Evolutionary conservation across 2,329 filamentous ascomycete genomes (phyloP).

Genomic region (Coniochaeta sp.): DNA sequence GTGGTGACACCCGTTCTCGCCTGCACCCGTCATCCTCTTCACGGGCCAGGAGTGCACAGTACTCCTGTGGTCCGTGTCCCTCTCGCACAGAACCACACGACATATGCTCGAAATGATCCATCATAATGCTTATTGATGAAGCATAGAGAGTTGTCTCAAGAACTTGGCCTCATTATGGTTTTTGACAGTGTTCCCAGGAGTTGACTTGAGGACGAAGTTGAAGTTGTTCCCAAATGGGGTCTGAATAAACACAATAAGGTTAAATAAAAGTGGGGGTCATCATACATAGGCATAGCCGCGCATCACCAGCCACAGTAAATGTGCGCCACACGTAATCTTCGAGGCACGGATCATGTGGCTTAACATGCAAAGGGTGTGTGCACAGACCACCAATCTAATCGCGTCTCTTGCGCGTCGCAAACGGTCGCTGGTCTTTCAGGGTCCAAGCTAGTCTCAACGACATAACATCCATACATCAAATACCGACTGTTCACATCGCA

Average conservation of each 20-base stretch:
- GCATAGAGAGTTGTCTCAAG: neutral
- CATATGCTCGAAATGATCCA: neutral
- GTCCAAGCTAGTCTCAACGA: neutral
- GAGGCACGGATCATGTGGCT: neutral
- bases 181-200: neutral
- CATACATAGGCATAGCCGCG: neutral
- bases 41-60: neutral
- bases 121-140: neutral
- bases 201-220: neutral
- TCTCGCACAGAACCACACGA: neutral
- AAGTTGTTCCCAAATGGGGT: neutral
- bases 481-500: neutral
- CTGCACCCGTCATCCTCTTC: neutral
- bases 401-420: neutral
- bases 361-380: neutral
- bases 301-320: neutral
- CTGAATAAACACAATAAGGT: neutral
- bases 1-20: neutral
- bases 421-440: neutral
- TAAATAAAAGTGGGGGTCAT: neutral
- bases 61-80: neutral
- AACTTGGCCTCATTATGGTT: neutral
- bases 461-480: neutral
- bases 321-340: neutral
- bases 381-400: neutral